These are phyloP conservation scores for Tylopilus vinaceipallidus DNA, from an alignment of 768 basidiomycete genomes.

Conservation along the genomic window DNA sequence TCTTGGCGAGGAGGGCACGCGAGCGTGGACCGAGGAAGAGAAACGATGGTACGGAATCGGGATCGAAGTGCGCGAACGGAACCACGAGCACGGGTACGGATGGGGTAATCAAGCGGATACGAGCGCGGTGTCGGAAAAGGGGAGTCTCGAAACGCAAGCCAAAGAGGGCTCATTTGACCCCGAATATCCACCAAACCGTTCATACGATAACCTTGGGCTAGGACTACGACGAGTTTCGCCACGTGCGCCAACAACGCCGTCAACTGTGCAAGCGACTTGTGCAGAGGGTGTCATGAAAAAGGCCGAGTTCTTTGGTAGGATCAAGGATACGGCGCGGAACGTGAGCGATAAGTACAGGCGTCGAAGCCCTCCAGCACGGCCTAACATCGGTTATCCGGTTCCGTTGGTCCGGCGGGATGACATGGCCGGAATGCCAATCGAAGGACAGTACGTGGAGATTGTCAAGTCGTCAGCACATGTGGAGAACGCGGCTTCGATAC, in stretches of 20 bases:
- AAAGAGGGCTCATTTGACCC: conserved; percentile 17
- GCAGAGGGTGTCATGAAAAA: conserved; percentile 65
- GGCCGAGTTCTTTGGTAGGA: conserved; percentile 61
- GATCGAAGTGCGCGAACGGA: conserved; percentile 21
- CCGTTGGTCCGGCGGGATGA: conserved; percentile 30
- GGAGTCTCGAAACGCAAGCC: conserved; percentile 29
- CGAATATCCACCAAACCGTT: conserved; percentile 12
- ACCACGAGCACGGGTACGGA: conserved; percentile 27
- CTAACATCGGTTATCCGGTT: conserved; percentile 61
- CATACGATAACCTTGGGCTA: conserved; percentile 35
- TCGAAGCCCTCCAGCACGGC: conserved; percentile 39
- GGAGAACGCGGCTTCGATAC: conserved; percentile 39
- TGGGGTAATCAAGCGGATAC: conserved; percentile 30
- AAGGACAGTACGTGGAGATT: conserved; percentile 35
- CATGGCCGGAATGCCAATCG: conserved; percentile 24
- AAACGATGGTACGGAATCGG: conserved; percentile 66
- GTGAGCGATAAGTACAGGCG: conserved; percentile 61
- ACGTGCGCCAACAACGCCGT: conserved; percentile 41
- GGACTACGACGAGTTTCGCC: conserved; percentile 52
- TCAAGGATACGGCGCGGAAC: conserved; percentile 61
- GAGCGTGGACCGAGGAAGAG: conserved; percentile 62
- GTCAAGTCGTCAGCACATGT: conserved; percentile 16
- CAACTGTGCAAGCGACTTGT: conserved; percentile 30
- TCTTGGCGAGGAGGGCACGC: conserved; percentile 56
- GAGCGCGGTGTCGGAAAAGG: conserved; percentile 30